Conservation (phyloP, 1,139 yeast species). For the Zygosaccharomyces sapae region DNA sequence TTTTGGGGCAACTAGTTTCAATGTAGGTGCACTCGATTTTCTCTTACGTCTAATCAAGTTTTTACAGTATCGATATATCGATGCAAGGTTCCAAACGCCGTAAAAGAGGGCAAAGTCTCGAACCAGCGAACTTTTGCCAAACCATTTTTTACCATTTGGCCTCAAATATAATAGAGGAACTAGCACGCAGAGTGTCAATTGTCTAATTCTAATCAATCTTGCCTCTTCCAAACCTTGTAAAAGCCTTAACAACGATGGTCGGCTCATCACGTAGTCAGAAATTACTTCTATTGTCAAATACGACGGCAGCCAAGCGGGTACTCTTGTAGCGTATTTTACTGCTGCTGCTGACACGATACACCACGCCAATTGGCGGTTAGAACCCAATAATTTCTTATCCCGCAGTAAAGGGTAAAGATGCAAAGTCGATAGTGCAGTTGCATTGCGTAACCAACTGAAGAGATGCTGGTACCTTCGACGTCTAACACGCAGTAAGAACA, state of each 20-base stretch:
- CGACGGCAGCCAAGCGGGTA: constrained; percentile 21
- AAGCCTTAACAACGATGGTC: not conserved
- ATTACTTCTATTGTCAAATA: constrained; percentile 19
- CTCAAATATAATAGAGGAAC: constrained; percentile 16
- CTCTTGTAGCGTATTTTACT: constrained; percentile 1
- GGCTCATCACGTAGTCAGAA: constrained; percentile 8
- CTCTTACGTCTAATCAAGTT: constrained; percentile 10
- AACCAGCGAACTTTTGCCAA: constrained; percentile 15
- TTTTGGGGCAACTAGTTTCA: not conserved
- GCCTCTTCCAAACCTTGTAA: constrained; percentile 8
- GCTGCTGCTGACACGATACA: constrained; percentile 5
- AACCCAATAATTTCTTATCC: not conserved
- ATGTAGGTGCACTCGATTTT: not conserved
- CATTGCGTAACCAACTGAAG: constrained; percentile 1
- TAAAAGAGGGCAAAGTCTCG: constrained; percentile 21
- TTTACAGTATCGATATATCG: constrained; percentile 17
- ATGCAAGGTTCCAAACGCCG: constrained; percentile 20
- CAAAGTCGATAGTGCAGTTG: constrained; percentile 10
- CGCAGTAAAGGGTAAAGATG: constrained; percentile 11
- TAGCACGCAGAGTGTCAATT: constrained; percentile 15
- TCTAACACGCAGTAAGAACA: constrained; percentile 8
- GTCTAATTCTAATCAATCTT: constrained; percentile 14
- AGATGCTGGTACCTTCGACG: not conserved
- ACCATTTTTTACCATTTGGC: constrained; percentile 13
- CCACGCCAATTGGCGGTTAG: constrained; percentile 2